Conservation (phyloP, 345 rosid genomes). For the Brassica incana region DNA sequence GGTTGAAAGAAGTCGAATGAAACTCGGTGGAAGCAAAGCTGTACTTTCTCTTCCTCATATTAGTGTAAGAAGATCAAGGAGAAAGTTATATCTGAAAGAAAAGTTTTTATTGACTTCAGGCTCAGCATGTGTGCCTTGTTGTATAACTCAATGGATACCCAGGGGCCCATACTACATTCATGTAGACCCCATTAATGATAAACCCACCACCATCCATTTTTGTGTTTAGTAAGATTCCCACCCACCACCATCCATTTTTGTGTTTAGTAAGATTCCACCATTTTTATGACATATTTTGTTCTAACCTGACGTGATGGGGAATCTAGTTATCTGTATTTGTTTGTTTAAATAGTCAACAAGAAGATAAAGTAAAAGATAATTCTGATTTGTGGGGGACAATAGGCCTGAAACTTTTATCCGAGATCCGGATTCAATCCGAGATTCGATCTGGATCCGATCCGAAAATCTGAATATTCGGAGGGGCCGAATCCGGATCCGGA, state of each 20-base stretch:
- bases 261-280: background rate
- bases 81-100: background rate
- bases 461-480: too few species aligned
- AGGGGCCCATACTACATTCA: background rate
- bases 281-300: background rate
- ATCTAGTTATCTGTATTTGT: conserved; percentile 1
- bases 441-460: too few species aligned
- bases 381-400: conserved; percentile 20
- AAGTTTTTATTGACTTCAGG: background rate
- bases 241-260: background rate
- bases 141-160: background rate
- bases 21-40: background rate
- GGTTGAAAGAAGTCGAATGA: background rate
- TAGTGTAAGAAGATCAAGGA: background rate
- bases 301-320: background rate
- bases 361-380: conserved; percentile 5
- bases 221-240: background rate
- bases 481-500: too few species aligned
- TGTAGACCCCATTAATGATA: background rate
- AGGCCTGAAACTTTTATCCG: too few species aligned
- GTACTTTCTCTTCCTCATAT: background rate
- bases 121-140: background rate
- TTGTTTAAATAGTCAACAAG: background rate
- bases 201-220: background rate
- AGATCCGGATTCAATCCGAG: too few species aligned